Evolutionary conservation across 2,329 filamentous ascomycete genomes (phyloP), one percentile per base, ranked within the genome.

Genomic region (Botryotinia convoluta): DNA sequence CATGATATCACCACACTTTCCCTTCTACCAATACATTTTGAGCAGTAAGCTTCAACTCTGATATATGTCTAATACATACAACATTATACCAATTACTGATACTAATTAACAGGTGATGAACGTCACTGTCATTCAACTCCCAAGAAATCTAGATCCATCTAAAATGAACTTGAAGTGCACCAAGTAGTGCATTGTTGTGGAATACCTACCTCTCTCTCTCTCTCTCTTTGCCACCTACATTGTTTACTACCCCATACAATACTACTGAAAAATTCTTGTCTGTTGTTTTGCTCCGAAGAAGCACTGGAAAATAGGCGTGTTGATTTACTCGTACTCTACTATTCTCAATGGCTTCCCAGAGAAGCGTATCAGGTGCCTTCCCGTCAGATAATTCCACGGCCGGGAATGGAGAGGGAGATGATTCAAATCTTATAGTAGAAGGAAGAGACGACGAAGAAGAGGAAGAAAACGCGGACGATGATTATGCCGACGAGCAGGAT

Each of bases 1-100:
- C 59, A 61, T 61, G 59, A 61, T 39, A 61, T 39, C 59, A 61
- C 59, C 9, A 61, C 59, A 61, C 59, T 18, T 61, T 35, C 60
- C 26, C 16, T 39, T 18, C 3, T 42, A 39, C 35, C 60, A 42
- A 62, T n/a, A 42, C 60, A 16, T 39, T 6, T 61, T 16, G 22
- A 16, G 7, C 26, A 29, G 60, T 20, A n/a, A 42, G 60, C 37
- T 42, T 63, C 26, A 42, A 12, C 20, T 39, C n/a, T 63, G 37
- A 9, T 63, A 29, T 29, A 42, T 42, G 2, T 63, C 26, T 5
- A 5, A 39, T 44, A 10, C 37, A n/a, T 44, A 10, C 60, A 35
- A 39, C 6, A n/a, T n/a, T 39, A 37, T 61, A n/a, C 35, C 35
- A 39, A 9, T n/a, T 39, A 16, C 32, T 39, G 12, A 39, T 39